Percentiles rank a stretch among this genome's conserved stretches.
phyloP scores from a whole-genome alignment of 768 basidiomycete genomes.

The Sarcodon aspratus region DNA sequence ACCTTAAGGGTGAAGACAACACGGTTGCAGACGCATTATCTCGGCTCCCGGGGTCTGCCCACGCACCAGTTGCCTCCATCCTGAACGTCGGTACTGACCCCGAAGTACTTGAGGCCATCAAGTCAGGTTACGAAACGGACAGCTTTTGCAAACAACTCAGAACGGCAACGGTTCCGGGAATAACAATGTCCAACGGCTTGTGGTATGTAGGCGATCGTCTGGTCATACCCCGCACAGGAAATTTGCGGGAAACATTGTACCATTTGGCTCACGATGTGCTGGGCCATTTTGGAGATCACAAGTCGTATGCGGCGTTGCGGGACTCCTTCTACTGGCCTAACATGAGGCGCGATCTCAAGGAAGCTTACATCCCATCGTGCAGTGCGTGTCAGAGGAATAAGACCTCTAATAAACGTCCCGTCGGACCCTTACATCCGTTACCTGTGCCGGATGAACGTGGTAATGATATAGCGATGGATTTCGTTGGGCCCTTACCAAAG shows the following conservation, averaged over 20 bases:
- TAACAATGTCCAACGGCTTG: slow-evolving; percentile 4
- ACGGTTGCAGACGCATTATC: slow-evolving; percentile 29
- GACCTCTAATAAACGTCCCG: slow-evolving; percentile 9
- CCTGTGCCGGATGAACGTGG: slow-evolving; percentile 11
- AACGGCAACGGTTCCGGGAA: background rate
- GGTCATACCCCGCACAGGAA: slow-evolving; percentile 8
- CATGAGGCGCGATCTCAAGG: slow-evolving; percentile 20
- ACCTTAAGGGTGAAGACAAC: slow-evolving; percentile 28
- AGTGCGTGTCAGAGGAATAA: slow-evolving; percentile 24
- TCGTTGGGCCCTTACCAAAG: slow-evolving; percentile 17
- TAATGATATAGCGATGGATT: slow-evolving; percentile 16
- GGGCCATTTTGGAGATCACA: slow-evolving; percentile 12
- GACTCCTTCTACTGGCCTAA: slow-evolving; percentile 15
- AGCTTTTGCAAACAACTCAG: slow-evolving; percentile 2
- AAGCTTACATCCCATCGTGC: slow-evolving; percentile 20
- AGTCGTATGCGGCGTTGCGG: too few relatives aligned
- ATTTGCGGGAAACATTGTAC: slow-evolving; percentile 7
- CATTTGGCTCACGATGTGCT: slow-evolving; percentile 9
- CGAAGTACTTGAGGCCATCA: background rate
- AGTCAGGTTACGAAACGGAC: slow-evolving; percentile 5
- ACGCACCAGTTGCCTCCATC: too few relatives aligned
- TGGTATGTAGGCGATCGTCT: slow-evolving; percentile 10
- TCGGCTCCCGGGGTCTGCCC: slow-evolving; percentile 9
- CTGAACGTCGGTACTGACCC: background rate
- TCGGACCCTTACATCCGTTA: slow-evolving; percentile 14